Conservation (phyloP, 768 basidiomycete genomes). For the Tulasnella sp. region DNA sequence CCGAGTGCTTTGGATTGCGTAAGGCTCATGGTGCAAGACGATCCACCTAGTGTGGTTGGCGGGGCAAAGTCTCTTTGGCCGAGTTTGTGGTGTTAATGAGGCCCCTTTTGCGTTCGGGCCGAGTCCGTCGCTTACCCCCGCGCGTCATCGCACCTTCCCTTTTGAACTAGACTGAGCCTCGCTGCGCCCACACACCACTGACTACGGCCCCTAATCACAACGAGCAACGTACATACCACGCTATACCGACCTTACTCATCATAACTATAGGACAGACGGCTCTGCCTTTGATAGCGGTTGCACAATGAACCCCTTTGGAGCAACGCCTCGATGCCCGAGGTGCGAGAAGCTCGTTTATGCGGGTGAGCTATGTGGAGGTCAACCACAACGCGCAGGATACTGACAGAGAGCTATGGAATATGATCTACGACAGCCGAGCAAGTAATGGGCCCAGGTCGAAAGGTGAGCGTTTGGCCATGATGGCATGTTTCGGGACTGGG, state of each 20-base stretch:
- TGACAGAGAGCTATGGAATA: neutral
- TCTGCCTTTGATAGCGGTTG: neutral
- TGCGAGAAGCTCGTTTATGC: slow-evolving; percentile 81
- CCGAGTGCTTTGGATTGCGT: neutral
- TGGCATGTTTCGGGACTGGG: neutral
- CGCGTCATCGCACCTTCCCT: slow-evolving; percentile 12
- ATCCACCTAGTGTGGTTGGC: neutral
- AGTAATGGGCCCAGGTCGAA: slow-evolving; percentile 87
- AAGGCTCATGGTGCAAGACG: neutral
- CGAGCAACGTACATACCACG: neutral
- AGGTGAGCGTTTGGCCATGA: slow-evolving; percentile 54
- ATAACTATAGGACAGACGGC: neutral
- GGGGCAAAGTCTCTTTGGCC: neutral
- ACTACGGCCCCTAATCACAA: slow-evolving; percentile 16
- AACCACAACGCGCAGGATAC: neutral
- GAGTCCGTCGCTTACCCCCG: slow-evolving; percentile 5
- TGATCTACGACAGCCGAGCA: slow-evolving; percentile 58
- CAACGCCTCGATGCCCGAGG: slow-evolving; percentile 69
- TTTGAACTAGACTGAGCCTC: slow-evolving; percentile 10
- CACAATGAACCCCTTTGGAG: slow-evolving; percentile 73
- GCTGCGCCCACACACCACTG: neutral
- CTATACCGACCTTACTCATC: neutral
- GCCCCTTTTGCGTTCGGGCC: neutral
- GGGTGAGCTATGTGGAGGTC: slow-evolving; percentile 40
- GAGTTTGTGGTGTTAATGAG: neutral